phyloP scores from a whole-genome alignment of 2,329 filamentous ascomycete species.

The Leptographium radiaticola region DNA sequence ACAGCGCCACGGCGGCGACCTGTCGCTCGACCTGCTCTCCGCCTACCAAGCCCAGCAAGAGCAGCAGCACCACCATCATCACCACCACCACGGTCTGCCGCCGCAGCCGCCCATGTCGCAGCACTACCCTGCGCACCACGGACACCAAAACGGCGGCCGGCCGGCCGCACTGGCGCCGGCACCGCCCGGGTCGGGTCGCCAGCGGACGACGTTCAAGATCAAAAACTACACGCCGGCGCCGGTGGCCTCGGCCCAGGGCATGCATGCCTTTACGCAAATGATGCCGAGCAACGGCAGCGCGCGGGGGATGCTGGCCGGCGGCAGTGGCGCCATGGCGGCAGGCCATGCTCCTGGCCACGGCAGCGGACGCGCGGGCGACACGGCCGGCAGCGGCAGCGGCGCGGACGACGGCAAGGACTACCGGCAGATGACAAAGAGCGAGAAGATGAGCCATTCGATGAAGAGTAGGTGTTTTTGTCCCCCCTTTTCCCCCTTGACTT shows the following conservation, averaged over 20 bases:
- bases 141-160: neutral
- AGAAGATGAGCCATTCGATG: slow-evolving; percentile 55
- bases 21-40: neutral
- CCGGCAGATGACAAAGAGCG: slow-evolving; percentile 48
- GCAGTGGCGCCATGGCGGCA: neutral
- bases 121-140: neutral
- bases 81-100: neutral
- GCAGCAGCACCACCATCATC: neutral
- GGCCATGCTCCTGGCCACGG: neutral
- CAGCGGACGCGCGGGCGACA: neutral
- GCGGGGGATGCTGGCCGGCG: neutral
- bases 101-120: neutral
- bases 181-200: slow-evolving; percentile 8
- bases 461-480: slow-evolving; percentile 36
- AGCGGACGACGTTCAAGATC: slow-evolving; percentile 20
- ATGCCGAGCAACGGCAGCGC: slow-evolving; percentile 5
- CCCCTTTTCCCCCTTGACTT: too few species aligned
- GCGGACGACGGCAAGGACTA: slow-evolving; percentile 36
- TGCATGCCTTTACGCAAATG: slow-evolving; percentile 12
- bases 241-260: slow-evolving; percentile 6
- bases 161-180: slow-evolving; percentile 3
- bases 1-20: neutral
- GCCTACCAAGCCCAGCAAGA: neutral
- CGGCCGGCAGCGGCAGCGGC: slow-evolving; percentile 15
- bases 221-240: slow-evolving; percentile 18